These are phyloP conservation scores for Dittrichia graveolens DNA, from an alignment of 129 eudicot genomes.

Conservation along the genomic window DNA sequence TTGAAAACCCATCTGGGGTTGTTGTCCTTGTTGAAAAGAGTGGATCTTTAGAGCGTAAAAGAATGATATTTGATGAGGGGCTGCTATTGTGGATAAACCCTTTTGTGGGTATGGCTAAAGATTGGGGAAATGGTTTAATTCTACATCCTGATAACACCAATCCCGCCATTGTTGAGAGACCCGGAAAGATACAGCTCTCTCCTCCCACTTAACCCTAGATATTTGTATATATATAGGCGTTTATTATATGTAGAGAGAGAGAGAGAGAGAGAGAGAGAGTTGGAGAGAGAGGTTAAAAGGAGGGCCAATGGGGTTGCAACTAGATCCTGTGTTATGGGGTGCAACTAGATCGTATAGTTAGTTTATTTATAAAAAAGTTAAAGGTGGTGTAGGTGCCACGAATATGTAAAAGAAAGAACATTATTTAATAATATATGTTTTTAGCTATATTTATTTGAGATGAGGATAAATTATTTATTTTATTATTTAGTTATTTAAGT, in stretches of 20 bases:
- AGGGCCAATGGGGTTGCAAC: background rate
- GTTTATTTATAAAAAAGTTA: no score
- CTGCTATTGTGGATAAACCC: constrained; percentile 18
- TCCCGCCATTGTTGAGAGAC: constrained; percentile 54
- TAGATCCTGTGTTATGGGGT: no score
- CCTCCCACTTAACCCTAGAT: constrained; percentile 28
- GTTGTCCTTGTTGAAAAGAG: constrained; percentile 30
- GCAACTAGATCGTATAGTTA: no score
- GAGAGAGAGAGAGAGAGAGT: no score
- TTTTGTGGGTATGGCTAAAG: constrained; percentile 47
- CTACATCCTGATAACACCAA: constrained; percentile 56
- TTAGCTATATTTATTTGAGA: no score
- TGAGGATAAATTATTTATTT: no score
- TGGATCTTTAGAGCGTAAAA: constrained; percentile 34
- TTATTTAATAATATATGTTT: no score
- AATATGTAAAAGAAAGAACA: no score
- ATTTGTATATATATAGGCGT: background rate
- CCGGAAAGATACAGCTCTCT: constrained; percentile 9
- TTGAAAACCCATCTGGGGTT: constrained; percentile 32
- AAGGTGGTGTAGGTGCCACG: no score
- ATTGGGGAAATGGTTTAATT: constrained; percentile 46
- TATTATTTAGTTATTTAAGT: no score
- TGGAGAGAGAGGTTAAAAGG: background rate
- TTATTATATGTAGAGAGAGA: no score
- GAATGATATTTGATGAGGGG: constrained; percentile 29